Percentiles rank a stretch among this genome's conserved stretches.
Conservation (phyloP, 1,284 basidiomycete genomes). For the Cutaneotrichosporon sp. region DNA sequence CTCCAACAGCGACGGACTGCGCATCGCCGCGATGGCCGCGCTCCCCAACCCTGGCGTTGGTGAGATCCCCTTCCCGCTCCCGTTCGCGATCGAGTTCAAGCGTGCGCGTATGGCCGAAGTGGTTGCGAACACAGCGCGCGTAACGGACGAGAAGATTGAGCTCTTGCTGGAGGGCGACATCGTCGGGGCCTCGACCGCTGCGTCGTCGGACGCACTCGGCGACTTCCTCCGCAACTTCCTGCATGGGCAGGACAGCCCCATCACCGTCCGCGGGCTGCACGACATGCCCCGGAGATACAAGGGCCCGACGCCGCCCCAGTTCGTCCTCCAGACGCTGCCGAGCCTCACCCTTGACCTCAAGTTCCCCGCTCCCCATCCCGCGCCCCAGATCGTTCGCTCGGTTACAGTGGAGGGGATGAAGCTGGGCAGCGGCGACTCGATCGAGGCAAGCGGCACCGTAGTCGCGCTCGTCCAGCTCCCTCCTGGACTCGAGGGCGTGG, state of each 20-base stretch:
- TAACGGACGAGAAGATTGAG: constrained; percentile 28
- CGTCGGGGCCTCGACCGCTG: constrained; percentile 22
- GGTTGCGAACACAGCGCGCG: constrained; percentile 15
- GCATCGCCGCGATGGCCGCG: constrained; percentile 38
- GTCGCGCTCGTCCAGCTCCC: constrained; percentile 48
- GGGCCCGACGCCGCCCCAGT: constrained; percentile 32
- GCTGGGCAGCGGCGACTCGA: constrained; percentile 26
- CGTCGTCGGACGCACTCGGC: constrained; percentile 27
- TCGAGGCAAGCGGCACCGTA: constrained; percentile 44
- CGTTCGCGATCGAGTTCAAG: constrained; percentile 45
- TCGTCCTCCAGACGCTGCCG: constrained; percentile 39
- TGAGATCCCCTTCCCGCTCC: constrained; percentile 42
- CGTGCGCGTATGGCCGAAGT: constrained; percentile 42
- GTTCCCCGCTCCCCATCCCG: constrained; percentile 48
- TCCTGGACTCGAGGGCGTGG: constrained; percentile 32
- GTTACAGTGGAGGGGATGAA: constrained; percentile 53
- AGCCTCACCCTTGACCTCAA: constrained; percentile 36
- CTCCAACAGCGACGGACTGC: constrained; percentile 24
- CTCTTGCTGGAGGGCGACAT: constrained; percentile 42
- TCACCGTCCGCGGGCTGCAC: constrained; percentile 40
- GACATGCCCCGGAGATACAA: constrained; percentile 9
- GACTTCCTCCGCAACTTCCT: constrained; percentile 46
- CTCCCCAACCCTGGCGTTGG: constrained; percentile 37
- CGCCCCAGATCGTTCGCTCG: constrained; percentile 45
- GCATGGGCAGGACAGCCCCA: constrained; percentile 41